Evolutionary conservation across 805 yeast species (phyloP).

Genomic region (Metschnikowia sp.): DNA sequence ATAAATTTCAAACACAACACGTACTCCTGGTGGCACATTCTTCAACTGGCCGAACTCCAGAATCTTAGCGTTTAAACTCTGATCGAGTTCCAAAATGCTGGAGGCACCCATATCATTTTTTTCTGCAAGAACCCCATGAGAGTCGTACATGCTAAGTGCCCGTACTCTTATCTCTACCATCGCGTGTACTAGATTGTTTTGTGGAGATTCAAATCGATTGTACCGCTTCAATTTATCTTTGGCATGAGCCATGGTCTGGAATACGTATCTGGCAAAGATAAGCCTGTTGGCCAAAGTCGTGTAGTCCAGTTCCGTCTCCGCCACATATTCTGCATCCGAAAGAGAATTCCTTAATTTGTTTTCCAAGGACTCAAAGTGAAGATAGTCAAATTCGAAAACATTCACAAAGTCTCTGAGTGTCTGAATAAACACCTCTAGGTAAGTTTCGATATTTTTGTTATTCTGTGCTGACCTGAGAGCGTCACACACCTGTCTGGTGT

Average conservation of each 20-base stretch:
- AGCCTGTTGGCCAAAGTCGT: not conserved
- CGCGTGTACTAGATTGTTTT: not conserved
- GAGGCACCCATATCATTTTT: not conserved
- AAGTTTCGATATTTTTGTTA: not conserved
- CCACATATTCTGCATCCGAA: not conserved
- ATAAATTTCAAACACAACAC: not conserved
- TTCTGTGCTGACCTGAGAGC: not conserved
- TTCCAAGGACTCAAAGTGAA: not conserved
- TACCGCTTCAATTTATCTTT: conserved; percentile 1
- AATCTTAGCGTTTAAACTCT: not conserved
- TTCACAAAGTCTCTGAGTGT: not conserved
- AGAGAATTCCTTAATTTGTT: not conserved
- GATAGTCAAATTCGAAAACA: not conserved
- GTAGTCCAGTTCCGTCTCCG: not conserved
- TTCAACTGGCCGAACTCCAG: not conserved
- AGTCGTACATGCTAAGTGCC: not conserved
- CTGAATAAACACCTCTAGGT: not conserved
- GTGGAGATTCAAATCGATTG: not conserved
- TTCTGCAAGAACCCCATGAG: not conserved
- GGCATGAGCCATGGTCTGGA: not conserved
- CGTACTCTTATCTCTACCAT: not conserved
- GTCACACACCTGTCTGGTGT: too few relatives aligned
- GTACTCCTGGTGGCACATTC: not conserved
- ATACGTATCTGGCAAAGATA: not conserved
- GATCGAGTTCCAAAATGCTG: not conserved